phyloP scores from a whole-genome alignment of 2,329 filamentous ascomycete genomes.

The Colletotrichum falcatum region DNA sequence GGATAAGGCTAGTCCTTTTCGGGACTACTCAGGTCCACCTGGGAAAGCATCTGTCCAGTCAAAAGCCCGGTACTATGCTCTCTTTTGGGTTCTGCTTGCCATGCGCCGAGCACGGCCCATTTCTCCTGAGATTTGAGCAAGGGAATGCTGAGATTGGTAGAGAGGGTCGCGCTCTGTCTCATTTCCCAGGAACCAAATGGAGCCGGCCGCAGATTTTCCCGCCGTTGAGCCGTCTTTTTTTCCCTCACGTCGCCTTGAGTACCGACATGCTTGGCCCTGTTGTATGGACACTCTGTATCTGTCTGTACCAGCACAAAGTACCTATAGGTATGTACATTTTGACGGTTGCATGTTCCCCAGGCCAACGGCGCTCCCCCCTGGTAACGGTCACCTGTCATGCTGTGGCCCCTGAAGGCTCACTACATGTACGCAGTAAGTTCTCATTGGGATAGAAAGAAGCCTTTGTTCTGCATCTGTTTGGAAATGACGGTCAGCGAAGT shows the following conservation, averaged over 20 bases:
- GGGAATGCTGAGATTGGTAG: constrained; percentile 17
- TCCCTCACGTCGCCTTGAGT: constrained; percentile 10
- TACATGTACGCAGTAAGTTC: background rate
- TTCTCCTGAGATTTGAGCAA: constrained; percentile 17
- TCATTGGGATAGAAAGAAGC: constrained; percentile 10
- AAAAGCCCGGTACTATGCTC: background rate
- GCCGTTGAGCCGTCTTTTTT: no score
- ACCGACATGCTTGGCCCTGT: background rate
- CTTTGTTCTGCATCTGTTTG: background rate
- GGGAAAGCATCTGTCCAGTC: constrained; percentile 9
- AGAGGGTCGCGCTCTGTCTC: constrained; percentile 20
- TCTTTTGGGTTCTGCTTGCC: background rate
- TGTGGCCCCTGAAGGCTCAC: background rate
- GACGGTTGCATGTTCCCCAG: background rate
- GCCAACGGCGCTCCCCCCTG: constrained; percentile 17
- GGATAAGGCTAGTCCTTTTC: background rate
- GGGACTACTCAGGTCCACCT: background rate
- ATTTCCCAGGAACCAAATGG: constrained; percentile 23
- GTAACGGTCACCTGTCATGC: constrained; percentile 21
- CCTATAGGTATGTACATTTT: background rate
- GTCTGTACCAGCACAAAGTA: no score
- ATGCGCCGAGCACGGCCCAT: constrained; percentile 21
- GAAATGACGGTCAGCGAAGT: constrained; percentile 26
- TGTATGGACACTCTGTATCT: background rate
- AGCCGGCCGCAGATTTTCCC: constrained; percentile 20